Evolutionary conservation across 108 stramenopile species (phyloP).

Genomic region (Conticribra guillardii): DNA sequence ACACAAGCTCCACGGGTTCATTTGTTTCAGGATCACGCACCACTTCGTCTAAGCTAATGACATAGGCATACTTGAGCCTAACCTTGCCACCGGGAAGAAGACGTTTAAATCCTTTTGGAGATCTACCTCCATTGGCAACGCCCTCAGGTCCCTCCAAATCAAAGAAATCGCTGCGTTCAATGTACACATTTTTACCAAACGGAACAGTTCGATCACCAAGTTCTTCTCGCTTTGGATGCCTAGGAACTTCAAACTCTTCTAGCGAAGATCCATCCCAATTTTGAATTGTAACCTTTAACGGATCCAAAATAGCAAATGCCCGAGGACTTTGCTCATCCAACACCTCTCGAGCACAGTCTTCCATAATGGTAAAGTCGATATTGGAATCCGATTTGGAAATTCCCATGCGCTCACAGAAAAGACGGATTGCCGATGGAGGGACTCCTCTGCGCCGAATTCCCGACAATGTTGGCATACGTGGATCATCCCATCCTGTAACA

Average conservation of each 20-base stretch:
- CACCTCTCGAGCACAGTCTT: constrained; percentile 84
- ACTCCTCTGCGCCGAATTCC: constrained; percentile 87
- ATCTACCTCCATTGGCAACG: constrained; percentile 53
- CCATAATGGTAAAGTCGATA: constrained; percentile 82
- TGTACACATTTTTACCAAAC: constrained; percentile 81
- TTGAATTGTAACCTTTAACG: constrained; percentile 84
- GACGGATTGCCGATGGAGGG: constrained; percentile 81
- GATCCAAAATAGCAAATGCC: constrained; percentile 84
- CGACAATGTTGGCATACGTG: constrained; percentile 85
- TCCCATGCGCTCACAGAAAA: constrained; percentile 92
- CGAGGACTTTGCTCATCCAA: constrained; percentile 82
- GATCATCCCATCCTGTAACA: constrained; percentile 91
- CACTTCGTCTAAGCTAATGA: constrained; percentile 83
- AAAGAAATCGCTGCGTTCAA: constrained; percentile 89
- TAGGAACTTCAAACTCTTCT: constrained; percentile 73
- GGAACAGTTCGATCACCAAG: constrained; percentile 81
- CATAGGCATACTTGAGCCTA: constrained; percentile 90
- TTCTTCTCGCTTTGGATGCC: constrained; percentile 84
- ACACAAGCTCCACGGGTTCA: constrained; percentile 76
- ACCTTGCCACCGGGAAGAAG: constrained; percentile 75
- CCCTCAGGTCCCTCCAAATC: constrained; percentile 86
- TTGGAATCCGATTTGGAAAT: constrained; percentile 90
- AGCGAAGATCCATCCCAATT: constrained; percentile 75
- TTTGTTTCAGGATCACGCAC: constrained; percentile 74
- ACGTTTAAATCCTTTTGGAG: constrained; percentile 90